phyloP scores from a whole-genome alignment of 2,329 filamentous ascomycete species.

The Talaromyces verruculosus region DNA sequence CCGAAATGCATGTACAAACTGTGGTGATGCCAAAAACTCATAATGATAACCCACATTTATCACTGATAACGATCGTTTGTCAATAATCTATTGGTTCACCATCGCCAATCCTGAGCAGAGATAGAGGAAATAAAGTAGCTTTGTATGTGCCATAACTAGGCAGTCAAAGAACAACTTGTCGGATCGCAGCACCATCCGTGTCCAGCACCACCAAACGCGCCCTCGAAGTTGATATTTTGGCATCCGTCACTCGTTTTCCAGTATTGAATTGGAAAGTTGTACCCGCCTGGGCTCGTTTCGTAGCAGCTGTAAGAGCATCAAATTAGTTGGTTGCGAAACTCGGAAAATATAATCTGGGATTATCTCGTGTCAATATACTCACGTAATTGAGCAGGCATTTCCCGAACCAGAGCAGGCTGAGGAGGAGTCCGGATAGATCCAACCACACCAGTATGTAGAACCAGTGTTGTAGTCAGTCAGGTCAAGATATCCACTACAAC shows the following conservation, averaged over 20 bases:
- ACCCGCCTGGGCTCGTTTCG: neutral
- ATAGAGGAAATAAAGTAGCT: neutral
- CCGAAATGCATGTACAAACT: neutral
- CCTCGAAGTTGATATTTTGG: neutral
- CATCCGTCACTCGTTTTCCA: neutral
- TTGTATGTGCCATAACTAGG: neutral
- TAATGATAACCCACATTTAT: neutral
- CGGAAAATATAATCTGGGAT: neutral
- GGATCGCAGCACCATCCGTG: neutral
- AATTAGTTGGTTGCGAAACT: neutral
- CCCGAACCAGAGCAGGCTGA: neutral
- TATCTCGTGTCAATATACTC: neutral
- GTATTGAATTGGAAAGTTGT: neutral
- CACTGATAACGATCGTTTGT: neutral
- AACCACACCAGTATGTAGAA: neutral
- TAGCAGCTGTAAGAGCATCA: neutral
- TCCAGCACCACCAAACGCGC: neutral
- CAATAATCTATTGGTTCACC: neutral
- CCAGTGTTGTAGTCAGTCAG: neutral
- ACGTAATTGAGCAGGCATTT: neutral
- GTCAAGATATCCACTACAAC: neutral
- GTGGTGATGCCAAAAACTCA: neutral
- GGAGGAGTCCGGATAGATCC: neutral
- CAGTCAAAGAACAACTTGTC: neutral
- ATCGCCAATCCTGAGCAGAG: neutral